A percentile compares a stretch with the other conserved stretches of the same genome.
Conservation (phyloP, 1,284 basidiomycete genomes). For the Ustilago shanxiensis region DNA sequence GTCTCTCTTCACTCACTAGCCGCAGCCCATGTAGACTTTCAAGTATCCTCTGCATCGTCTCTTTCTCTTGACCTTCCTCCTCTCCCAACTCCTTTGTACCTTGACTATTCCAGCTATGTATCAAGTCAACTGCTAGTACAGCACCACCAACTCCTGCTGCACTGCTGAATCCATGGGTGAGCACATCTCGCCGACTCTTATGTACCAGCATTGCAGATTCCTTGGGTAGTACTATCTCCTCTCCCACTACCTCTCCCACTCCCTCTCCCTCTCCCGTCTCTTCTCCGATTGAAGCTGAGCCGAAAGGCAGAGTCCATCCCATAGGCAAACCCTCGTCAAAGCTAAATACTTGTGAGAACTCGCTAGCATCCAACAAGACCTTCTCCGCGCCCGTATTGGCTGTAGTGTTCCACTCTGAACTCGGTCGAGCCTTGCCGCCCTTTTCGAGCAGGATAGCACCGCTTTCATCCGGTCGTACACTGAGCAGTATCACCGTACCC, state of each 20-base stretch:
- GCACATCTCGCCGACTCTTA: slow-evolving; percentile 1
- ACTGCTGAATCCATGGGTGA: neutral
- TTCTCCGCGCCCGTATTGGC: slow-evolving; percentile 12
- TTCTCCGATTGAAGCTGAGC: neutral
- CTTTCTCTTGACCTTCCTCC: neutral
- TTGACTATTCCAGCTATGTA: slow-evolving; percentile 7
- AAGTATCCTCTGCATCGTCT: slow-evolving; percentile 12
- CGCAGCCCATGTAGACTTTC: slow-evolving; percentile 33
- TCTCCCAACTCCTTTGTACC: too few relatives aligned
- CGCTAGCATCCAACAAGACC: slow-evolving; percentile 29
- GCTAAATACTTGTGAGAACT: slow-evolving; percentile 33
- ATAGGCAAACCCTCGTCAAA: slow-evolving; percentile 28
- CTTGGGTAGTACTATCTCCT: neutral
- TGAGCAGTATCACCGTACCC: slow-evolving; percentile 24
- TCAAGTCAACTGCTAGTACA: slow-evolving; percentile 25
- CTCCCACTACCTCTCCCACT: slow-evolving; percentile 5
- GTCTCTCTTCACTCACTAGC: slow-evolving; percentile 36
- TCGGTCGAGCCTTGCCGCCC: slow-evolving; percentile 8
- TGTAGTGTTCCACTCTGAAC: slow-evolving; percentile 13
- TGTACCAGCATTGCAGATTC: slow-evolving; percentile 24
- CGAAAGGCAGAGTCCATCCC: slow-evolving; percentile 30
- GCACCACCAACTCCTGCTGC: neutral
- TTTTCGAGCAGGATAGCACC: slow-evolving; percentile 21
- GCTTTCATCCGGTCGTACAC: slow-evolving; percentile 32
- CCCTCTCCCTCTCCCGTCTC: too few relatives aligned